phyloP scores from a whole-genome alignment of 2,329 filamentous ascomycete genomes.

The Aureobasidium sp. region DNA sequence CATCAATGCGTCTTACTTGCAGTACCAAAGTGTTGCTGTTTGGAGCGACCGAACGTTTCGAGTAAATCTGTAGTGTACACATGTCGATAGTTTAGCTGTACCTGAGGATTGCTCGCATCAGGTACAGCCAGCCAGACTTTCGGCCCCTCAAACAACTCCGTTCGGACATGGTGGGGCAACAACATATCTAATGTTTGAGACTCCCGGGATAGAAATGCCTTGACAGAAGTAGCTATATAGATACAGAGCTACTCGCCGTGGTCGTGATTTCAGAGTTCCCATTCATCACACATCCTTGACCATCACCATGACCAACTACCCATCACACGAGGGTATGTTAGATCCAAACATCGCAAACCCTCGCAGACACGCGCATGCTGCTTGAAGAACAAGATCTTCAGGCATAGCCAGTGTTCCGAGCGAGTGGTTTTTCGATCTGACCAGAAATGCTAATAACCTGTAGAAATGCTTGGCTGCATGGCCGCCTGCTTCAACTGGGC shows the following conservation, averaged over 20 bases:
- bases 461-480: slow-evolving; percentile 30
- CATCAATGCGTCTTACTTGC: not conserved
- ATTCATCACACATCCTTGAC: not conserved
- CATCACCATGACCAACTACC: slow-evolving; percentile 7
- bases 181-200: slow-evolving; percentile 1
- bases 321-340: slow-evolving; percentile 15
- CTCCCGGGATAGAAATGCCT: not conserved
- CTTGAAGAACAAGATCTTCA: not conserved
- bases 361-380: not conserved
- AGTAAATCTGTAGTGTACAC: not conserved
- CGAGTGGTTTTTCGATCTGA: not conserved
- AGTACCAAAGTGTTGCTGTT: not conserved
- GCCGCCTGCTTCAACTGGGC: slow-evolving; percentile 44
- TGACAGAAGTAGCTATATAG: slow-evolving; percentile 1
- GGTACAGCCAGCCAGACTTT: not conserved
- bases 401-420: not conserved
- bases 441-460: slow-evolving; percentile 4
- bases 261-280: not conserved
- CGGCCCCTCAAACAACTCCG: slow-evolving; percentile 10
- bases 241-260: not conserved
- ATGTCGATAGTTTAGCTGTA: not conserved
- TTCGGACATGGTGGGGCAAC: slow-evolving; percentile 6
- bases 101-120: slow-evolving; percentile 8
- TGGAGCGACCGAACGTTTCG: not conserved
- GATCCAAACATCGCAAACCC: not conserved